A percentile compares a stretch with the other conserved stretches of the same genome.
Conservation (phyloP, 148 eudicot genomes). For the Fallopia convolvulus region DNA sequence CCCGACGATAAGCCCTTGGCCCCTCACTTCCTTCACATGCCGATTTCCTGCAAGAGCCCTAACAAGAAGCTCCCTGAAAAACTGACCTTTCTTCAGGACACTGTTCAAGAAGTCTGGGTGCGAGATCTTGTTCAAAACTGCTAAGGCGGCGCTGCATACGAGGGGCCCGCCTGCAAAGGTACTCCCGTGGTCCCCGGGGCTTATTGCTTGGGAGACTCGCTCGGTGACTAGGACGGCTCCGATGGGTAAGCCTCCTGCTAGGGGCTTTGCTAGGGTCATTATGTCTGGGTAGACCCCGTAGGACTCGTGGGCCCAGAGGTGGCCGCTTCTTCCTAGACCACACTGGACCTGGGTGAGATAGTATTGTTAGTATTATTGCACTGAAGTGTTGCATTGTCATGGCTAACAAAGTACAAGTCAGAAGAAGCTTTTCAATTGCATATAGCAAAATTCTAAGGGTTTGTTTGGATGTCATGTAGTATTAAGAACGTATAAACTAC, state of each 20-base stretch:
- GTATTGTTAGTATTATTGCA: neutral
- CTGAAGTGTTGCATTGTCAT: neutral
- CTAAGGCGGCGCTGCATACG: constrained; percentile 56
- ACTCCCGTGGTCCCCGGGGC: constrained; percentile 86
- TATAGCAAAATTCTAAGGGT: neutral
- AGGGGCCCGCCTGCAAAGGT: constrained; percentile 92
- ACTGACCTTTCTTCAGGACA: constrained; percentile 55
- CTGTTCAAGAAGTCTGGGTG: constrained; percentile 46
- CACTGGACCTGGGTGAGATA: constrained; percentile 63
- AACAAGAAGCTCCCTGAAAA: constrained; percentile 42
- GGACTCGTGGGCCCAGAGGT: constrained; percentile 87
- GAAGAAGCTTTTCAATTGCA: neutral
- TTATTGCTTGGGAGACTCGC: constrained; percentile 51
- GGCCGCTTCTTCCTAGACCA: constrained; percentile 87
- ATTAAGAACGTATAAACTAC: too few relatives aligned
- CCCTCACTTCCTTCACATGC: constrained; percentile 74
- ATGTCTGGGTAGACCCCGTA: constrained; percentile 68
- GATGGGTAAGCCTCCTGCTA: constrained; percentile 90
- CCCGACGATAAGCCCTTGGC: constrained; percentile 67
- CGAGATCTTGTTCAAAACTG: constrained; percentile 66
- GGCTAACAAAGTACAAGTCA: neutral
- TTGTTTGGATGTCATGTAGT: neutral
- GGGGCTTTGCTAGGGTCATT: constrained; percentile 91
- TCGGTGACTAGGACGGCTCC: constrained; percentile 77
- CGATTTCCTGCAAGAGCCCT: constrained; percentile 50